Percentiles rank a stretch among this genome's conserved stretches.
Evolutionary conservation across 345 rosid genomes (phyloP).

Genomic region (Brassica juncea): DNA sequence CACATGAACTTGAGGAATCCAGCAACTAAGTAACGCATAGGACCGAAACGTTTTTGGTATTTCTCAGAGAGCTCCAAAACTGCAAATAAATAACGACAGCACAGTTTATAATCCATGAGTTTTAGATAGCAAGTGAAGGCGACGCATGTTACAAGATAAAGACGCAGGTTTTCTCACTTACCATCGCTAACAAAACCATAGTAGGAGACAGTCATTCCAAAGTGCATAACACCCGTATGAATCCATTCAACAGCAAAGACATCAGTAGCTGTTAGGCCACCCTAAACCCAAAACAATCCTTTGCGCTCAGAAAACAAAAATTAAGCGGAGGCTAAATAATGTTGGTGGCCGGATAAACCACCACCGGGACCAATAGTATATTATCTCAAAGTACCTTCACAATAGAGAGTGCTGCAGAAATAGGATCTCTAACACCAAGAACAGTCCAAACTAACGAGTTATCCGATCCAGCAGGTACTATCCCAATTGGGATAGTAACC

Average conservation of each 20-base stretch:
- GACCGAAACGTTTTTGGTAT: conserved; percentile 93
- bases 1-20: conserved; percentile 94
- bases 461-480: conserved; percentile 98
- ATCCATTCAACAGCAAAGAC: conserved; percentile 98
- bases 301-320: conserved; percentile 3
- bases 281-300: conserved; percentile 51
- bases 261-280: conserved; percentile 95
- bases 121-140: neutral
- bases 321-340: neutral
- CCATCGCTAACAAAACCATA: conserved; percentile 99
- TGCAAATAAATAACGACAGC: conserved; percentile 46
- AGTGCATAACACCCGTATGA: conserved; percentile 79
- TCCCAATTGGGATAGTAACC: conserved; percentile 96
- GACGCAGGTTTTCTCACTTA: conserved; percentile 42
- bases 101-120: neutral
- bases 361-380: neutral
- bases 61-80: conserved; percentile 96
- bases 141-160: conserved; percentile 8
- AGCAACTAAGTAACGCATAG: conserved; percentile 94
- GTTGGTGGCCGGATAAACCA: neutral
- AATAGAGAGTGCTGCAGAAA: conserved; percentile 89
- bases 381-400: conserved; percentile 65
- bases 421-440: conserved; percentile 93
- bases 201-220: conserved; percentile 93
- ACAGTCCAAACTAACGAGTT: conserved; percentile 99